Conservation (phyloP, 169 alveolate species). For the Plasmodium vinckei region DNA sequence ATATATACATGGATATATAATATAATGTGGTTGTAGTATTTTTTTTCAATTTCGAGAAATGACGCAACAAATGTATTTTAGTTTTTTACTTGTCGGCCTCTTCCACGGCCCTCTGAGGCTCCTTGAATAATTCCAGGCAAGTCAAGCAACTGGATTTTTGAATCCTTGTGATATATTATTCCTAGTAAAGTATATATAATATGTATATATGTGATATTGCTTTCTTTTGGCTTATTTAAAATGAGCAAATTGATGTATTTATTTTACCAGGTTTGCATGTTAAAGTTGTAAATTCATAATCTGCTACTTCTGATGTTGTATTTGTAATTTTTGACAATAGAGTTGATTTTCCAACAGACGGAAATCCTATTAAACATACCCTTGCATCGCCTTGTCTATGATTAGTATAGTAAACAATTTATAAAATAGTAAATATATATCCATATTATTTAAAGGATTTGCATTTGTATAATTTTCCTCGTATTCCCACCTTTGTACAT, state of each 20-base stretch:
- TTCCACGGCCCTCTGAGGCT: slow-evolving; percentile 99
- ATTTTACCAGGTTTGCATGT: slow-evolving; percentile 98
- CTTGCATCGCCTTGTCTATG: slow-evolving; percentile 97
- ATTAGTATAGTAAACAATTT: neutral
- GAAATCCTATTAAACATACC: slow-evolving; percentile 99
- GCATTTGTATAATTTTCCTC: slow-evolving; percentile 7
- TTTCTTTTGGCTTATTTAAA: too few relatives aligned
- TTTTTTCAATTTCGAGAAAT: neutral
- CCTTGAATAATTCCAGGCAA: slow-evolving; percentile 97
- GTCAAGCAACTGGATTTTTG: slow-evolving; percentile 96
- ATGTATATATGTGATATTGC: too few relatives aligned
- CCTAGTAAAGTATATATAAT: slow-evolving; percentile 17
- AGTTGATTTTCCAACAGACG: slow-evolving; percentile 99
- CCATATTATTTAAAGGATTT: neutral
- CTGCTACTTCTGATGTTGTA: slow-evolving; percentile 97
- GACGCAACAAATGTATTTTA: neutral
- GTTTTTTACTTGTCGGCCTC: slow-evolving; percentile 94
- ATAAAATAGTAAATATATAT: neutral
- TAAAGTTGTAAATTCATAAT: slow-evolving; percentile 99
- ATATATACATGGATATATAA: neutral
- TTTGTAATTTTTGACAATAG: slow-evolving; percentile 97
- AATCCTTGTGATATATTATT: slow-evolving; percentile 92
- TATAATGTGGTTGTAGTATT: neutral
- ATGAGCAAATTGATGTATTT: neutral
- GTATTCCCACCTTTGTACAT: slow-evolving; percentile 63